A percentile compares a stretch with the other conserved stretches of the same genome.
Evolutionary conservation across 2,329 filamentous ascomycete species (phyloP).

Genomic region (Fusarium scirpi): DNA sequence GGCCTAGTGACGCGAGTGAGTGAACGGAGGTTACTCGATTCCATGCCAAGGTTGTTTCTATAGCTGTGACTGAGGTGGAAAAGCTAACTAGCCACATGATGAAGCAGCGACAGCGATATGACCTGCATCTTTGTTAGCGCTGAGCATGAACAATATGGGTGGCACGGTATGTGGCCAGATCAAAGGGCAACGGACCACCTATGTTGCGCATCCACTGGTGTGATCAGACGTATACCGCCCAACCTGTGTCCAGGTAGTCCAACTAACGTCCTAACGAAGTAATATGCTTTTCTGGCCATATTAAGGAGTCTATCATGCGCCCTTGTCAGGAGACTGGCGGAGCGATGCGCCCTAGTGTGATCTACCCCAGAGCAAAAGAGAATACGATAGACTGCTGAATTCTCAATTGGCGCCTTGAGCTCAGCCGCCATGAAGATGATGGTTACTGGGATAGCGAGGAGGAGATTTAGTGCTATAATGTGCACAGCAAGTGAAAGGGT

Average conservation of each 20-base stretch:
- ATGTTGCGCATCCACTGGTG: fast-evolving
- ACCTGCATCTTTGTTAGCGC: too few relatives aligned
- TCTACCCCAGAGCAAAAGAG: too few relatives aligned
- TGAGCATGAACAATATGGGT: too few relatives aligned
- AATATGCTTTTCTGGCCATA: fast-evolving
- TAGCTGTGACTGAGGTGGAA: background rate
- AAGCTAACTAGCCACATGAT: background rate
- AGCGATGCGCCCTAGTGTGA: too few relatives aligned
- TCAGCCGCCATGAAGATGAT: too few relatives aligned
- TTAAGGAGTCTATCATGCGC: fast-evolving
- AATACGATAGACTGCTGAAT: too few relatives aligned
- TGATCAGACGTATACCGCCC: background rate
- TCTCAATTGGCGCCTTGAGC: fast-evolving
- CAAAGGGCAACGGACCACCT: too few relatives aligned
- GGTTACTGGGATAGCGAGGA: too few relatives aligned
- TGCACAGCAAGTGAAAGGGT: fast-evolving
- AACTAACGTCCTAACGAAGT: fast-evolving
- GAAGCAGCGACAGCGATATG: background rate
- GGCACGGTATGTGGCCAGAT: too few relatives aligned
- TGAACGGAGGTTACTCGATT: background rate
- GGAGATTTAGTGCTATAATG: fast-evolving
- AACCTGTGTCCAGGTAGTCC: too few relatives aligned
- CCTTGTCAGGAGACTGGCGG: fast-evolving
- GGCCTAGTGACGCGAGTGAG: background rate
- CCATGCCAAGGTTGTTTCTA: background rate